Percentiles rank a stretch among this genome's conserved stretches.
phyloP scores from a whole-genome alignment of 352 stramenopile species.

The Thalassiosira sp. region DNA sequence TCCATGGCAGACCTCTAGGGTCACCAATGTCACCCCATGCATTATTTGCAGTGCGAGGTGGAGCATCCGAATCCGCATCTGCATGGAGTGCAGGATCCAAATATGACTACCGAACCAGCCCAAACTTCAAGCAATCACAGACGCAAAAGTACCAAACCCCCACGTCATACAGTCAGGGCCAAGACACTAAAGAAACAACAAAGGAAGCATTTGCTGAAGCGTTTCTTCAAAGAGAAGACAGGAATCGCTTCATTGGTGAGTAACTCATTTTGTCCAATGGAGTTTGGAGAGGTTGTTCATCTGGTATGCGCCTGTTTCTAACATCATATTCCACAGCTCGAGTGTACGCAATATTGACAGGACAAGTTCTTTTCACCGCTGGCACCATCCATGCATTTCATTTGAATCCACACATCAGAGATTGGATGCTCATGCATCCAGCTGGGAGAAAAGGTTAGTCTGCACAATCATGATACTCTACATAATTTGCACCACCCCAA shows the following conservation, averaged over 20 bases:
- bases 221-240: conserved; percentile 72
- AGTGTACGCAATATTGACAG: conserved; percentile 80
- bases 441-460: conserved; percentile 33
- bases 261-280: background rate
- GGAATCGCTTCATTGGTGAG: conserved; percentile 78
- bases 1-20: background rate
- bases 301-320: background rate
- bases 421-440: conserved; percentile 47
- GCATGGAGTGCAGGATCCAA: conserved; percentile 47
- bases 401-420: conserved; percentile 41
- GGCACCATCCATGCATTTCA: conserved; percentile 68
- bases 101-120: conserved; percentile 31
- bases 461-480: conserved; percentile 6
- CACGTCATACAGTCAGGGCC: background rate
- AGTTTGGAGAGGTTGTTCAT: background rate
- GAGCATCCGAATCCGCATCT: conserved; percentile 32
- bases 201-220: conserved; percentile 57
- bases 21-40: conserved; percentile 1
- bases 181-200: conserved; percentile 50
- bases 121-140: background rate
- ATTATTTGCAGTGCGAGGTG: conserved; percentile 8
- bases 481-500: conserved; percentile 2
- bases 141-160: conserved; percentile 8
- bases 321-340: conserved; percentile 40
- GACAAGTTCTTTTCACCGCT: conserved; percentile 75